Conservation (phyloP, 208 protist genomes). For the Trichomonas vaginalis region DNA sequence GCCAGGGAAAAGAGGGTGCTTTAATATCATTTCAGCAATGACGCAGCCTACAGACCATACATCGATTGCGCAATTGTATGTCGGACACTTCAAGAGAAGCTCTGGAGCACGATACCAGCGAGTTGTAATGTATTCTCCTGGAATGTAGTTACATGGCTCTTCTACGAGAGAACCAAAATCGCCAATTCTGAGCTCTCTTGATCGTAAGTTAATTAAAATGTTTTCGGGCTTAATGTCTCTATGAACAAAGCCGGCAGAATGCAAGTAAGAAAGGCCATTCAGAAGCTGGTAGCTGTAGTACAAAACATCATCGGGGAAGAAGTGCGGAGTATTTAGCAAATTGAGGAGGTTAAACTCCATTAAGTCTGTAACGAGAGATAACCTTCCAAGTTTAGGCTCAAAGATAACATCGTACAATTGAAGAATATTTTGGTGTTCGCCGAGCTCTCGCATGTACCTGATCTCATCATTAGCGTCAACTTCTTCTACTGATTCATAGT, state of each 20-base stretch:
- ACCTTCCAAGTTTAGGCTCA: neutral
- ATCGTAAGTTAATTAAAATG: conserved; percentile 60
- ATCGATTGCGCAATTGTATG: neutral
- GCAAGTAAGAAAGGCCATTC: conserved; percentile 21
- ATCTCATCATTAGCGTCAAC: neutral
- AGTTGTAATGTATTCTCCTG: neutral
- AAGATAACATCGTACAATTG: neutral
- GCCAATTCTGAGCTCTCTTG: neutral
- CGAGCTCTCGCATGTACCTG: neutral
- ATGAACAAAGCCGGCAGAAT: conserved; percentile 52
- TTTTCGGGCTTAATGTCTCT: conserved; percentile 67
- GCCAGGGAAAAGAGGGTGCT: neutral
- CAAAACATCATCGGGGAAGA: neutral
- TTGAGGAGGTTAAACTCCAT: conserved; percentile 47
- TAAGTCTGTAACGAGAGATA: neutral
- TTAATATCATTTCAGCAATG: conserved; percentile 10
- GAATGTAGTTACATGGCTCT: neutral
- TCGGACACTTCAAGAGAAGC: neutral
- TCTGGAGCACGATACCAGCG: neutral
- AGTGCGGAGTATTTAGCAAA: conserved; percentile 45
- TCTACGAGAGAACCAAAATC: neutral
- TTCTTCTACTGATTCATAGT: neutral
- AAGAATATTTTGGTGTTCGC: neutral
- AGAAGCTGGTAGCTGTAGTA: conserved; percentile 54
- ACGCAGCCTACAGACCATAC: neutral